Evolutionary conservation across 495 filamentous ascomycete genomes (phyloP).

Genomic region (Podospora australis): DNA sequence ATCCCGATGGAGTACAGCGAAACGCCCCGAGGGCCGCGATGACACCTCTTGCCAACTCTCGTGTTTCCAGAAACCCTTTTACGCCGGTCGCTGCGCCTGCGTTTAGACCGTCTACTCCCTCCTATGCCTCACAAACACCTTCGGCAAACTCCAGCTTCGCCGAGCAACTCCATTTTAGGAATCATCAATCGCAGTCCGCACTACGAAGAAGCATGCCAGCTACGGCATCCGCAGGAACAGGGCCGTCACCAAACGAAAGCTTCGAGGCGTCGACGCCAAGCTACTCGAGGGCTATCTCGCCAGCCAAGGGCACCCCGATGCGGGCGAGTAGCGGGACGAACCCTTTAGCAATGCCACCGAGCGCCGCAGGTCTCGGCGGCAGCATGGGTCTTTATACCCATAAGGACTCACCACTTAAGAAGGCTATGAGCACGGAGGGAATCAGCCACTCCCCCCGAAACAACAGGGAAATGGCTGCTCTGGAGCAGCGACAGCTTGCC

Average conservation of each 20-base stretch:
- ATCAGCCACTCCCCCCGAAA: conserved; percentile 43
- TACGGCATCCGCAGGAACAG: neutral
- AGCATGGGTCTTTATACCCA: conserved; percentile 75
- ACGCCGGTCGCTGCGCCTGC: neutral
- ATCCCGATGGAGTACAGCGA: conserved; percentile 50
- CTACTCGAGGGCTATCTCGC: neutral
- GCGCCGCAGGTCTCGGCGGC: conserved; percentile 47
- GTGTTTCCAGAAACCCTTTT: neutral
- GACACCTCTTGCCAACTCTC: neutral
- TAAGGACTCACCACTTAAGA: conserved; percentile 73
- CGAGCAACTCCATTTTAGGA: no score
- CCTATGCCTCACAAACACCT: neutral
- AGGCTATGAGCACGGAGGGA: conserved; percentile 45
- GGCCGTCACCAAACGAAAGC: neutral
- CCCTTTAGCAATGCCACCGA: conserved; percentile 9
- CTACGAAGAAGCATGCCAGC: neutral
- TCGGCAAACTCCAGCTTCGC: no score
- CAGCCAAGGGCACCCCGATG: neutral
- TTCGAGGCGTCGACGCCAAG: no score
- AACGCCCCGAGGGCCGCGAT: neutral
- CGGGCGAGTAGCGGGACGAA: neutral
- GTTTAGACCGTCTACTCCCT: neutral
- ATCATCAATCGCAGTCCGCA: no score
- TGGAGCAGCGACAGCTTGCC: conserved; percentile 37
- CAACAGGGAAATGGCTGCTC: conserved; percentile 46